Conservation (phyloP, 257 asterid species). For the Striga asiatica region DNA sequence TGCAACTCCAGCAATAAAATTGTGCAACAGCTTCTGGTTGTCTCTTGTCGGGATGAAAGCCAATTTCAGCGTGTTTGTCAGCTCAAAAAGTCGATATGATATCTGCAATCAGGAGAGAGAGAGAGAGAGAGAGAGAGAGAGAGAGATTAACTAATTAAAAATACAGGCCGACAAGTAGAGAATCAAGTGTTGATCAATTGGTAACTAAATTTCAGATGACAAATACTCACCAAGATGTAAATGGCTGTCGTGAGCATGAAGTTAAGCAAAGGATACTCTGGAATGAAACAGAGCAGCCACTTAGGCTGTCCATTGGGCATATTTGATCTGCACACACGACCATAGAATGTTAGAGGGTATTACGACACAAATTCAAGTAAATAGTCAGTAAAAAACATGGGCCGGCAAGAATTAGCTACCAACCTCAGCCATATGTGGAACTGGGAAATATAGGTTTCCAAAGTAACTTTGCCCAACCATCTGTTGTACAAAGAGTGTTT, state of each 20-base stretch:
- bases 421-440: slow-evolving; percentile 99
- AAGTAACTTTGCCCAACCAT: slow-evolving; percentile 95
- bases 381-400: background rate
- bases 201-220: background rate
- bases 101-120: slow-evolving; percentile 35
- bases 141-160: background rate
- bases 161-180: background rate
- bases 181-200: background rate
- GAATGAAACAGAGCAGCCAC: slow-evolving; percentile 84
- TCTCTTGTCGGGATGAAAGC: slow-evolving; percentile 81
- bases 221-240: slow-evolving; percentile 57
- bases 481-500: slow-evolving; percentile 20
- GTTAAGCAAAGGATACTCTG: slow-evolving; percentile 92
- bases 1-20: slow-evolving; percentile 49
- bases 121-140: background rate
- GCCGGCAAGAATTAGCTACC: slow-evolving; percentile 5
- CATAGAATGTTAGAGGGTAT: background rate
- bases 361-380: background rate
- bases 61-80: slow-evolving; percentile 71
- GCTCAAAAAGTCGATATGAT: slow-evolving; percentile 77
- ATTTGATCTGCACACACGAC: slow-evolving; percentile 51
- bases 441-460: slow-evolving; percentile 96
- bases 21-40: slow-evolving; percentile 46
- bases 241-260: slow-evolving; percentile 87
- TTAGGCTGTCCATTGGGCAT: slow-evolving; percentile 92